Base-by-base conservation (phyloP, 176 grass and related monocot genomes). In the Hordeum marinum region DNA sequence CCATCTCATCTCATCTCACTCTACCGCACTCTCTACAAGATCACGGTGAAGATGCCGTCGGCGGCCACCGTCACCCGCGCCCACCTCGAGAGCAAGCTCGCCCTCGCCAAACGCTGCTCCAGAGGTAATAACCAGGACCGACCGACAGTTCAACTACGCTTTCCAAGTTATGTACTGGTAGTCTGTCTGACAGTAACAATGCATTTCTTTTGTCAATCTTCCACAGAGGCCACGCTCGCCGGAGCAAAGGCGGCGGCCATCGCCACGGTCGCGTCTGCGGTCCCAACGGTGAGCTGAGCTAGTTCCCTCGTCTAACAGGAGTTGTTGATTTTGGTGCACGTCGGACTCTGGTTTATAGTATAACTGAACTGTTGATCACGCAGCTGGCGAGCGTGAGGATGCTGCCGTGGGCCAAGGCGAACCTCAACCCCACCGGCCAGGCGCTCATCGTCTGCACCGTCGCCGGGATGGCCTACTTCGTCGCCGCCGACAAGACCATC, bases 331-430 rank as follows among this genome's bases (percentile, higher is more conserved):
- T 45, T 45, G 11, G 4, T 45, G 11, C 42, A 13, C 42, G 42
- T 45, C 13, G 42, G 39, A 34, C 32, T 45, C 42, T 45, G 42
- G 42, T 45, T 45, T 45, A 3, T 9, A 29, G 29, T 29, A 13
- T 45, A 45, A 45, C 42, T 45, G 42, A 50, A 17, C 46, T 8
- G 37, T 25, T 12, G 11, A 45, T 45, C 32, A 34, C 32, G 23
- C 82, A 92, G 93, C 46, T 93, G 64, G 94, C 91, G 2, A 93
- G 89, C 48, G 94, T 96, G 29, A 58, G 89, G 80, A 93, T 96
- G 91, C 77, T 91, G 26, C 94, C 94, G 1, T 96, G 88, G 91
- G 94, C 91, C 3, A 91, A 85, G 43, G 69, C 88, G 18, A 85
- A 95, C 68, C 72, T 95, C 7, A 95, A 95, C 65, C 88, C 85